A percentile compares a stretch with the other conserved stretches of the same genome.
These are phyloP conservation scores for Kwoniella newhampshirensis DNA, from an alignment of 768 basidiomycete species.

Conservation along the genomic window DNA sequence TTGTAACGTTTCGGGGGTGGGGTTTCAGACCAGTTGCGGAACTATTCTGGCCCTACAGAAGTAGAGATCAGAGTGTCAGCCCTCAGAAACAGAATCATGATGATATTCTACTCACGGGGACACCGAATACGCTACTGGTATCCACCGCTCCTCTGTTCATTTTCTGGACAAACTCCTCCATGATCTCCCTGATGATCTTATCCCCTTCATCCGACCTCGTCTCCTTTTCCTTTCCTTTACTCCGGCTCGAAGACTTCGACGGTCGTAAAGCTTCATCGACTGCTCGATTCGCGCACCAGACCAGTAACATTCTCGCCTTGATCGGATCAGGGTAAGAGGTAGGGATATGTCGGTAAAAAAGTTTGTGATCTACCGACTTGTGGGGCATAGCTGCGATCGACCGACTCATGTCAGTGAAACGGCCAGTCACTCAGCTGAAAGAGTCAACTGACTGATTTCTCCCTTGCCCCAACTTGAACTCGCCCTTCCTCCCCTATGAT, in stretches of 20 bases:
- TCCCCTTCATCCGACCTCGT: conserved; percentile 44
- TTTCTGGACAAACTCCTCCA: conserved; percentile 44
- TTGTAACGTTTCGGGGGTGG: conserved; percentile 48
- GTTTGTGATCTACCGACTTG: conserved; percentile 34
- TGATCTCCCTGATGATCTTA: conserved; percentile 42
- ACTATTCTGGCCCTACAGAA: conserved; percentile 10
- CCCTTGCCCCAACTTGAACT: conserved; percentile 48
- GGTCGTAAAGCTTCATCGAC: conserved; percentile 17
- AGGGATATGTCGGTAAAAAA: conserved; percentile 47
- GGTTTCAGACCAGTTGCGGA: conserved; percentile 24
- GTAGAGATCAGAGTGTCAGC: neutral
- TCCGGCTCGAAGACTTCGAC: conserved; percentile 1
- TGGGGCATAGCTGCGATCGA: conserved; percentile 45
- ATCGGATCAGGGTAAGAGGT: conserved; percentile 46
- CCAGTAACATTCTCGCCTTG: conserved; percentile 44
- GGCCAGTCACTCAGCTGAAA: neutral
- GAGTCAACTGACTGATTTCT: conserved; percentile 46
- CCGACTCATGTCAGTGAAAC: too few species aligned
- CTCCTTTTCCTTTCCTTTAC: conserved; percentile 32
- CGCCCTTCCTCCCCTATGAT: conserved; percentile 45
- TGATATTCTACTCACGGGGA: conserved; percentile 26
- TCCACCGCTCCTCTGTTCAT: conserved; percentile 45
- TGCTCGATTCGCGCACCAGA: conserved; percentile 47
- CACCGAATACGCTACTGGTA: conserved; percentile 46
- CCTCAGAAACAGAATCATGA: neutral